Percentiles rank a stretch among this genome's conserved stretches.
phyloP scores from a whole-genome alignment of 1,284 basidiomycete genomes.

The Irpex lacteus region DNA sequence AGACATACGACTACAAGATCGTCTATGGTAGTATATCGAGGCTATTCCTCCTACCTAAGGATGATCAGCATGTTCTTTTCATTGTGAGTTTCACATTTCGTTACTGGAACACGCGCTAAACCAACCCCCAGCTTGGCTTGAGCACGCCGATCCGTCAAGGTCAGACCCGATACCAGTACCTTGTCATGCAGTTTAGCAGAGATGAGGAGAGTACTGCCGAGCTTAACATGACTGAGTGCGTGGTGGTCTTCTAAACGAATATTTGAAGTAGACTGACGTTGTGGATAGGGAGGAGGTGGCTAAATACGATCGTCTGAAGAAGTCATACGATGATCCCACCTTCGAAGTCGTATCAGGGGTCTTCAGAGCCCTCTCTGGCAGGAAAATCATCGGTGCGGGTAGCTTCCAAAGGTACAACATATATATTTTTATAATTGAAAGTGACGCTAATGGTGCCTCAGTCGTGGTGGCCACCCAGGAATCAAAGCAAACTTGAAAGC shows the following conservation, averaged over 20 bases:
- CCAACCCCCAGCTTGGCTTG: conserved; percentile 66
- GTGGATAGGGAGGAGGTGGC: conserved; percentile 61
- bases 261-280: not conserved
- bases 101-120: not conserved
- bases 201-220: conserved; percentile 98
- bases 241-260: not conserved
- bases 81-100: conserved; percentile 57
- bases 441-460: conserved; percentile 24
- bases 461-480: conserved; percentile 73
- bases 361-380: conserved; percentile 88
- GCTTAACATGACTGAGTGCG: conserved; percentile 90
- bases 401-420: conserved; percentile 78
- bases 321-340: conserved; percentile 90
- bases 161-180: conserved; percentile 96
- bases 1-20: conserved; percentile 99
- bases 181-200: conserved; percentile 96
- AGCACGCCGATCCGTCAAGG: conserved; percentile 96
- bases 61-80: conserved; percentile 95
- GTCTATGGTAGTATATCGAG: conserved; percentile 87
- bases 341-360: conserved; percentile 96
- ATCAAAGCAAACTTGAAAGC: conserved; percentile 99
- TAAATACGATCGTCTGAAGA: conserved; percentile 83
- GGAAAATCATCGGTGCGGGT: conserved; percentile 88
- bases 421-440: not conserved
- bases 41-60: conserved; percentile 94